Evolutionary conservation across 768 basidiomycete species (phyloP), one percentile per base, ranked within the genome.

Genomic region (Termitomyces eurrhizus): DNA sequence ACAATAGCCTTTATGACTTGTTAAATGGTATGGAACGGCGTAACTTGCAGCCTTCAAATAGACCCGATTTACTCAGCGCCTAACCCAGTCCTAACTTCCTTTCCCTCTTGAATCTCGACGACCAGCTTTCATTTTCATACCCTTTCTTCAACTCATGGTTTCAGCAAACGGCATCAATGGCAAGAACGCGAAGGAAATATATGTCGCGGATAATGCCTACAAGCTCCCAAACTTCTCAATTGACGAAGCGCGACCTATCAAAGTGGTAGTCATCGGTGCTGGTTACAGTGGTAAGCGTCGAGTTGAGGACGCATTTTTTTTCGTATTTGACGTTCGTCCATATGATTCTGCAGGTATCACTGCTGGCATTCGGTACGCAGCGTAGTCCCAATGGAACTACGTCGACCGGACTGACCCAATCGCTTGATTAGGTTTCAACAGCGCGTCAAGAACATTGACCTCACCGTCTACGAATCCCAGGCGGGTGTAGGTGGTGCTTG

Each of bases 401-500:
- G 13, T 24, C 32, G 18, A 29, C 33, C 36, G 24, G 33, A 51
- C 36, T 58, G 3, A 64, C 53, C 32, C 29, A 39, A 24, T 9
- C 42, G 13, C n/a, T 50, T 35, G 42, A 32, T 33, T 50, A 84
- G 84, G 39, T 82, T 85, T 62, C 72, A 77, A 8, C 85, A 84
- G 70, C 74, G 73, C 35, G 72, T 87, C 13, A 75, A 76, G 50
- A 86, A 87, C 62, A 60, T 87, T 14, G 72, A 82, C 21, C 67
- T 89, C 5, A 78, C 77, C 0, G 80, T 87, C 16, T 88, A 86
- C 66, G 87, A 89, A 58, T 82, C 83, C 58, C 78, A 80, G 54
- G 71, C 75, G n/a, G 81, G 79, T 2, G 74, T 89, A 26, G 87
- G 86, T 11, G 87, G 87, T 2, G 81, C 84, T 3, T 89, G 87